Evolutionary conservation across 352 stramenopile genomes (phyloP), one percentile per base, ranked within the genome.

Genomic region (Saprolegnia diclina): DNA sequence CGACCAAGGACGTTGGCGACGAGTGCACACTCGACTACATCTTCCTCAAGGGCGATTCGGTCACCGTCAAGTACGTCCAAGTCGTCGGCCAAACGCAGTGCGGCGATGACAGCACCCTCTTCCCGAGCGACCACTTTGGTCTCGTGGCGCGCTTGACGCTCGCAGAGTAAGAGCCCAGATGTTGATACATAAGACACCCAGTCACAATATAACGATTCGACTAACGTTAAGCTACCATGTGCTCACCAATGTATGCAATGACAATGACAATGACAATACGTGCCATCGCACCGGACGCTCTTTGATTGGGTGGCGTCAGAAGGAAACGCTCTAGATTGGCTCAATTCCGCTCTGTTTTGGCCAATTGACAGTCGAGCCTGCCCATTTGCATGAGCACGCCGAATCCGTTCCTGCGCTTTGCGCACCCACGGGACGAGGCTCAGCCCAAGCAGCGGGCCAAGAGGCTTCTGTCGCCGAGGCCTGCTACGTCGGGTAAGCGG

Each of bases 41-140:
- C 9, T 63, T 63, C 22, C 22, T 45, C 35, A 63, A 63, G 21
- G 55, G 55, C 55, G 24, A 45, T 9, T 50, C 42, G 35, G 14
- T 63, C 6, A 21, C 14, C 11, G 24, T 37, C 55, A 45, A 24
- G 32, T 1, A 29, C 5, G 40, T 63, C 4, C 19, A 11, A 7
- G 24, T 63, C 19, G 21, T 63, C 21, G 55, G 55, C 55, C 35
- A 18, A 26, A 48, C 22, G 1, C 16, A n/a, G 24, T 24, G 35
- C 35, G 24, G 16, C 19, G 16, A 45, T 5, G 55, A 63, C 55
- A 45, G 16, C 24, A 63, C 55, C 3, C 22, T 63, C 7, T 63
- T 46, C 35, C 55, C 55, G 18, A 63, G 55, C 35, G 55, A 63
- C 55, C 55, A 63, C 35, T 63, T 63, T 29, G 55, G 55, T 14